Evolutionary conservation across 805 yeast species (phyloP), one percentile per base, ranked within the genome.

Genomic region (Candida vaughaniae): DNA sequence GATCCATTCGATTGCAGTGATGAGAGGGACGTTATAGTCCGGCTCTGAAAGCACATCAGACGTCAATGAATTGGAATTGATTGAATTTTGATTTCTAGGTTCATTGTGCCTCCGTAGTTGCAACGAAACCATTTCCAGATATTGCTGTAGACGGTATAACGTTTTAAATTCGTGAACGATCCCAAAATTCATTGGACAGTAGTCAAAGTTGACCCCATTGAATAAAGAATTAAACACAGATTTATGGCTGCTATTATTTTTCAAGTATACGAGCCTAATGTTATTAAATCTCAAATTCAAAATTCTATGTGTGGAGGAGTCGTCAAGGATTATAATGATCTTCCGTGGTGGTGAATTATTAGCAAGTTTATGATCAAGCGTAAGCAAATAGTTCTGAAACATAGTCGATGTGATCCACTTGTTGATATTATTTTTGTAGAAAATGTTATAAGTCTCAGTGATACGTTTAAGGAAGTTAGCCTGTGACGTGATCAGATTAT

Each of bases 101-200:
- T 39, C 36, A 3, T 33, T 15, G 16, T 39, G 35, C 2, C 19
- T 19, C 12, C 26, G 38, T 31, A 56, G 37, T 39, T 64, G 69
- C n/a, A 53, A 22, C 36, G 57, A 58, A 12, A 68, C 67, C 70
- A 66, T 65, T 35, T 64, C 70, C 45, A 60, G 58, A 43, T 78
- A 80, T 44, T 80, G 85, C 41, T 74, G 78, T 5, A 75, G 60
- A 38, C 86, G 66, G 47, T 74, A 80, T 31, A 75, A 58, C 10
- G 78, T 66, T 48, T 77, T 78, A 51, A 80, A 76, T 47, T 80
- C 85, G 40, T 77, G 78, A 27, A 75, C 65, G 3, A 80, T 75
- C 3, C 86, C 86, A 71, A 80, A 78, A 41, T 70, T 75, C 66
- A 78, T 77, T 6, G 85, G 85, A 22, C 78, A 53, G 48, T 75